Conservation (phyloP, 768 basidiomycete genomes). For the Panellus pusillus region DNA sequence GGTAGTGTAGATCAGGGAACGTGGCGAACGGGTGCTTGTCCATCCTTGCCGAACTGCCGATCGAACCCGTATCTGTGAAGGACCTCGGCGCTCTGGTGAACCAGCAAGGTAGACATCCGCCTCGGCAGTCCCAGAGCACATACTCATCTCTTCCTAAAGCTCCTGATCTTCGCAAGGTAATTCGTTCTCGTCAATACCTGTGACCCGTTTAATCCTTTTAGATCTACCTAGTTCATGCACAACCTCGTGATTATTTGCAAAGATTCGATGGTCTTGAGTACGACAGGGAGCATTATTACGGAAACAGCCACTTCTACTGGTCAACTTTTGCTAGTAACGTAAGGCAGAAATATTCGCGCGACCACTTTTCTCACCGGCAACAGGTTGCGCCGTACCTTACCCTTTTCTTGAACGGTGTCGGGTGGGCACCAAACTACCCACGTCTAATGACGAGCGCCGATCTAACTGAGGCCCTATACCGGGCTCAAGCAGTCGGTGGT, state of each 20-base stretch:
- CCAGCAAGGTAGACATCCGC: constrained; percentile 43
- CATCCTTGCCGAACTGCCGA: constrained; percentile 70
- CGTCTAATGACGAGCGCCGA: constrained; percentile 73
- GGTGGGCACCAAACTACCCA: constrained; percentile 80
- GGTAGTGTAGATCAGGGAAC: constrained; percentile 62
- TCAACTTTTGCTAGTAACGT: constrained; percentile 74
- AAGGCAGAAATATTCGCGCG: constrained; percentile 1
- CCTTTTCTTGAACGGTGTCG: constrained; percentile 82
- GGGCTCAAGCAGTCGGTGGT: constrained; percentile 49
- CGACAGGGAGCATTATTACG: constrained; percentile 69
- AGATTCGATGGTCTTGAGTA: constrained; percentile 58
- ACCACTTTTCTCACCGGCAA: background rate
- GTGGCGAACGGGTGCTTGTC: constrained; percentile 78
- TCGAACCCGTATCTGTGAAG: constrained; percentile 52
- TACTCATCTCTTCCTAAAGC: constrained; percentile 34
- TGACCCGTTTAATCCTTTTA: constrained; percentile 26
- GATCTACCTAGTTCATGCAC: constrained; percentile 78
- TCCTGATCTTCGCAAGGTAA: constrained; percentile 58
- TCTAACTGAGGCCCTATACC: constrained; percentile 48
- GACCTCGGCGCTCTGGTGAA: constrained; percentile 59
- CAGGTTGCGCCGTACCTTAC: constrained; percentile 86
- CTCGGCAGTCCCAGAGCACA: background rate
- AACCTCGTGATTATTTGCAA: constrained; percentile 68
- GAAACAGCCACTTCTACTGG: constrained; percentile 60
- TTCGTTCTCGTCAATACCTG: background rate